Base-by-base conservation (phyloP, 129 eudicot species). In the Artemisia annua region DNA sequence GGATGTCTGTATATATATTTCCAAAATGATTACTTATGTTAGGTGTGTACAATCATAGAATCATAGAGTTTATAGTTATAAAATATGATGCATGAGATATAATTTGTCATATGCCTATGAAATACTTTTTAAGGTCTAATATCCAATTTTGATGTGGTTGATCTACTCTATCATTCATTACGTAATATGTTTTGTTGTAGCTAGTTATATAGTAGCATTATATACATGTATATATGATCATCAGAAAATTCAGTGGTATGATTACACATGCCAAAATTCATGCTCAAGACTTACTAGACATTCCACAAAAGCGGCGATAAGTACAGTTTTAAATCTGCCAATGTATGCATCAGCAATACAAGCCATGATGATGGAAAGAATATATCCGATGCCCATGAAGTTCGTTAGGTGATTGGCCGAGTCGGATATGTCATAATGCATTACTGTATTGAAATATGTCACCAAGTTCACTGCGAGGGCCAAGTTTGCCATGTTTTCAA, bases 361-460 rank as follows among this genome's bases (percentile, higher is more conserved):
- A 64, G 93, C 96, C 54, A 81, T 78, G 28, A 72, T 11, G 59
- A 87, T 74, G 66, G 91, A 80, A 64, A 87, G 85, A 66, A 90
- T 70, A 75, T 85, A 90, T 39, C 75, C 52, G 3, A 87, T 83
- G 30, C 91, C 94, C 88, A 85, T 32, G 83, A 39, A 87, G 70
- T 87, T 83, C 2, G 96, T 87, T 12, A 90, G 30, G 24, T 87
- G 84, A 75, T 81, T 85, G 0, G 96, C 93, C 22, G 94, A 79
- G 48, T 85, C 90, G 1, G 85, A 81, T 70, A 87, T 43, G 74
- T 81, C 71, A 20, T 75, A 89, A 73, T 90, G 96, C 96, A 90
- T 90, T 52, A 77, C 67, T 19, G 28, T 57, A 53, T 69, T 85
- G 53, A 90, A 85, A 78, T 90, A 90, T 28, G 89, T 90, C 52